A percentile compares a stretch with the other conserved stretches of the same genome.
These are phyloP conservation scores for Dentipellis sp. DNA, from an alignment of 768 basidiomycete species.

Conservation along the genomic window DNA sequence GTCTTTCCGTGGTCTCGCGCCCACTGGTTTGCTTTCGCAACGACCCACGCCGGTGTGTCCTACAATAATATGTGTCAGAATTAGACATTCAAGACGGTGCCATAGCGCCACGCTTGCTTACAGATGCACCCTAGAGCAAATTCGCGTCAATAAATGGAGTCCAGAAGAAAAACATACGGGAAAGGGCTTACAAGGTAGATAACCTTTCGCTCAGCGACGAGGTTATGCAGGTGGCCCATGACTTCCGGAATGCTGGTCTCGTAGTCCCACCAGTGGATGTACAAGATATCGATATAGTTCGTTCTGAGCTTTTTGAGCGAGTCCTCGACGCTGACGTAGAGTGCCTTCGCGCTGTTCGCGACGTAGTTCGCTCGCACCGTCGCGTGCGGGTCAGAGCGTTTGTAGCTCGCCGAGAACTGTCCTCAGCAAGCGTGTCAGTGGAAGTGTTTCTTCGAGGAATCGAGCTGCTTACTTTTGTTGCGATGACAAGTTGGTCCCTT, in stretches of 20 bases:
- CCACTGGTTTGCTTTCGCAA: conserved; percentile 29
- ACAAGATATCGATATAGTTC: conserved; percentile 15
- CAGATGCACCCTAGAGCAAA: background rate
- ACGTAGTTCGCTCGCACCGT: conserved; percentile 16
- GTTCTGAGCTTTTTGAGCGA: conserved; percentile 33
- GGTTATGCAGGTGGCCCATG: conserved; percentile 30
- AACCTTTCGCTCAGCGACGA: conserved; percentile 32
- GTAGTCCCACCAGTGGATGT: conserved; percentile 35
- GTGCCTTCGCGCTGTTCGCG: conserved; percentile 26
- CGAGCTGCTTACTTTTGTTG: conserved; percentile 8
- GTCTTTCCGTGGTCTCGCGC: conserved; percentile 28
- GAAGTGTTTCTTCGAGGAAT: too few species aligned
- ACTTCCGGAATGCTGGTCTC: conserved; percentile 31
- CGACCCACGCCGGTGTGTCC: conserved; percentile 29
- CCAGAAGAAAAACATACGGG: background rate
- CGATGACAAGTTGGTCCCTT: conserved; percentile 26
- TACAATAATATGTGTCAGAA: background rate
- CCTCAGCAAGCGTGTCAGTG: background rate
- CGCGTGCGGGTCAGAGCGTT: conserved; percentile 5
- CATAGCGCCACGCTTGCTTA: background rate
- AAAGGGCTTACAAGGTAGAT: conserved; percentile 21
- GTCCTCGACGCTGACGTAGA: conserved; percentile 23
- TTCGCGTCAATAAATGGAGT: background rate
- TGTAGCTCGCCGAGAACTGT: conserved; percentile 9
- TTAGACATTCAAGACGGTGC: background rate